These are phyloP conservation scores for Paramecium pentaurelia DNA, from an alignment of 73 alveolate species.

Conservation along the genomic window DNA sequence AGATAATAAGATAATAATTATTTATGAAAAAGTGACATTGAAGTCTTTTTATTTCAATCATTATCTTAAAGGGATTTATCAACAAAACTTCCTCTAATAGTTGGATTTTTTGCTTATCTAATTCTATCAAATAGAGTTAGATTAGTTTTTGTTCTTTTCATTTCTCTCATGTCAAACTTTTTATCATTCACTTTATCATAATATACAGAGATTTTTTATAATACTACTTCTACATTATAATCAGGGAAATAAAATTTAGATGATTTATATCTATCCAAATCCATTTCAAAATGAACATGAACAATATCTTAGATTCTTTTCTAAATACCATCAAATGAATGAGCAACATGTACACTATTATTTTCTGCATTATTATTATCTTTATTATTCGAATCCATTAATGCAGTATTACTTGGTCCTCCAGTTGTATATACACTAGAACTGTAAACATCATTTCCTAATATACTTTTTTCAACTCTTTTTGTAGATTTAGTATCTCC, in stretches of 20 bases:
- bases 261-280: neutral
- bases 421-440: neutral
- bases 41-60: neutral
- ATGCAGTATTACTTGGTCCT: neutral
- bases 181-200: neutral
- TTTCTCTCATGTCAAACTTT: neutral
- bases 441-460: neutral
- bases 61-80: neutral
- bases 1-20: too few species aligned
- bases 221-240: neutral
- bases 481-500: slow-evolving; percentile 2
- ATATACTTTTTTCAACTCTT: neutral
- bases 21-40: neutral
- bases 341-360: neutral
- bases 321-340: neutral
- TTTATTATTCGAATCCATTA: neutral
- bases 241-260: neutral
- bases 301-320: slow-evolving; percentile 7
- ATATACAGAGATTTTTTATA: neutral
- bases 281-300: neutral
- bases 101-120: neutral
- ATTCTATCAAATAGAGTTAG: slow-evolving; percentile 22
- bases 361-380: neutral
- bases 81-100: neutral
- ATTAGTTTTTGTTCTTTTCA: slow-evolving; percentile 35